phyloP scores from a whole-genome alignment of 768 basidiomycete species.

The Xerocomellus chrysenteron region DNA sequence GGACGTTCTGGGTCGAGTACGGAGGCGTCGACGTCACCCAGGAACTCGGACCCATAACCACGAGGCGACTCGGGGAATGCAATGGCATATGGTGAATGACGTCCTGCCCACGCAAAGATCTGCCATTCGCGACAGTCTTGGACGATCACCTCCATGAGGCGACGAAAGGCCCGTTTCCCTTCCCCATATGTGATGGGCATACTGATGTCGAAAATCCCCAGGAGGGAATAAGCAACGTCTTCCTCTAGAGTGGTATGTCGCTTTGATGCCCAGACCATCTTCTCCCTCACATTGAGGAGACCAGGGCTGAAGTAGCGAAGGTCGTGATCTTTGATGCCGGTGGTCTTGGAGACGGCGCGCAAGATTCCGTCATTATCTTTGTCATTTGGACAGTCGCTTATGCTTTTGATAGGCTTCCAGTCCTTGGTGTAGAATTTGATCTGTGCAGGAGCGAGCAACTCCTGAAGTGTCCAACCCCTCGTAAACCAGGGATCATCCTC shows the following conservation, averaged over 20 bases:
- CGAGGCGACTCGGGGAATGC: conserved; percentile 4
- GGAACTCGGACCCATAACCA: background rate
- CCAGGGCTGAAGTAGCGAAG: conserved; percentile 6
- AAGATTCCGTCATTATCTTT: background rate
- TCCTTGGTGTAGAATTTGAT: conserved; percentile 7
- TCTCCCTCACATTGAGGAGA: conserved; percentile 6
- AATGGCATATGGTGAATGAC: conserved; percentile 4
- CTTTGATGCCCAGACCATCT: conserved; percentile 11
- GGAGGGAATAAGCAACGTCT: conserved; percentile 5
- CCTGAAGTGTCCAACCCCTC: conserved; percentile 10
- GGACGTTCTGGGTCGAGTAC: conserved; percentile 1
- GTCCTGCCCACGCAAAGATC: conserved; percentile 8
- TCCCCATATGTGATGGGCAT: conserved; percentile 9
- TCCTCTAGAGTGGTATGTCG: conserved; percentile 1
- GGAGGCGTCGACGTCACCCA: background rate
- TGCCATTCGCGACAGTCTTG: conserved; percentile 11
- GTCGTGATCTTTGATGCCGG: background rate
- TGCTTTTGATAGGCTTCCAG: background rate
- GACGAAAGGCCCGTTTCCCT: conserved; percentile 10
- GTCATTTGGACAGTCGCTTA: background rate
- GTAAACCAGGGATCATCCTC: conserved; percentile 4
- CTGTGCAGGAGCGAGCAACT: conserved; percentile 3
- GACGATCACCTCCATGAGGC: conserved; percentile 6
- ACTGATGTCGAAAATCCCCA: conserved; percentile 9
- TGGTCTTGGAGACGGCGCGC: background rate